phyloP scores from a whole-genome alignment of 1,284 basidiomycete genomes.

The Phenoliferia sp. region DNA sequence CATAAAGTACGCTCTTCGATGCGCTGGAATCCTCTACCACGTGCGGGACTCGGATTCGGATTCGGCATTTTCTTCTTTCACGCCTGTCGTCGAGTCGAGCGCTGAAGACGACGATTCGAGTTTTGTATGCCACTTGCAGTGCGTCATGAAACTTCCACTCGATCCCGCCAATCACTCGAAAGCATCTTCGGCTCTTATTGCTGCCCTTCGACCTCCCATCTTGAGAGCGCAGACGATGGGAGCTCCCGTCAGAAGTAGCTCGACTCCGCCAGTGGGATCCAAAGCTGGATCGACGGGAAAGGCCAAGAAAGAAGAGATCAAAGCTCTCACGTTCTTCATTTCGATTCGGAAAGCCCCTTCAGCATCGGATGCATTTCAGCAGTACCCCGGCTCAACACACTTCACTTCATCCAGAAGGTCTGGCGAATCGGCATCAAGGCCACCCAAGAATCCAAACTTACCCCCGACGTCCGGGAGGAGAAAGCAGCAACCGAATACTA shows the following conservation, averaged over 20 bases:
- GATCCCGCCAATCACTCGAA: constrained; percentile 11
- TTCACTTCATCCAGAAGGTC: no score
- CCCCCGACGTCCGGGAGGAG: background rate
- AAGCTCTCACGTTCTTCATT: constrained; percentile 25
- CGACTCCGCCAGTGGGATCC: constrained; percentile 3
- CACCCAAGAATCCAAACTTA: background rate
- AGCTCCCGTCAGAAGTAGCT: constrained; percentile 1
- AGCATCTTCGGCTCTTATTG: constrained; percentile 21
- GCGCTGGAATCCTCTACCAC: constrained; percentile 52
- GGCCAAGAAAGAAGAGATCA: constrained; percentile 18
- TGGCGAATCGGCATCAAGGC: background rate
- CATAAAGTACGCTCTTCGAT: constrained; percentile 51
- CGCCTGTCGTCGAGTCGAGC: background rate
- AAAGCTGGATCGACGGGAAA: background rate
- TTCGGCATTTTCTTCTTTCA: constrained; percentile 6
- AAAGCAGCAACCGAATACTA: background rate
- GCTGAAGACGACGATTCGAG: background rate
- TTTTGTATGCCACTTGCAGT: constrained; percentile 21
- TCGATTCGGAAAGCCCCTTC: constrained; percentile 18
- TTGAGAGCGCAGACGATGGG: constrained; percentile 9
- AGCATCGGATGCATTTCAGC: background rate
- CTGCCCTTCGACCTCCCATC: constrained; percentile 18
- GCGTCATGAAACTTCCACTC: constrained; percentile 12
- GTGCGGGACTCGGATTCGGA: constrained; percentile 29
- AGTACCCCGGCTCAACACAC: background rate